A percentile compares a stretch with the other conserved stretches of the same genome.
Conservation (phyloP, 2,329 filamentous ascomycete species). For the Tolypocladium ovalisporum region DNA sequence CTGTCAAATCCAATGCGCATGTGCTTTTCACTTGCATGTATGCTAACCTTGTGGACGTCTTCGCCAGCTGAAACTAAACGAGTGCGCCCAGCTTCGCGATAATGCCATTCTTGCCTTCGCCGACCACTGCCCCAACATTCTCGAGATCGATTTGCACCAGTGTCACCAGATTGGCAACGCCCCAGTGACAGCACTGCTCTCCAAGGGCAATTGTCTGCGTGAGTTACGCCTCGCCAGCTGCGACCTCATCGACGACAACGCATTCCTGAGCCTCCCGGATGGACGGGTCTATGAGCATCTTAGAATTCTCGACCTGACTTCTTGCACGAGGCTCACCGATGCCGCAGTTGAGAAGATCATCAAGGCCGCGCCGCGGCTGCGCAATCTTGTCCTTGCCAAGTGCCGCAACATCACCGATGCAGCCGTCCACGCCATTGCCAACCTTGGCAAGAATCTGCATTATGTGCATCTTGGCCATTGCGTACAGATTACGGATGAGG, state of each 20-base stretch:
- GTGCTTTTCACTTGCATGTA: not conserved
- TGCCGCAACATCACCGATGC: conserved; percentile 86
- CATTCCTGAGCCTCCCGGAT: conserved; percentile 68
- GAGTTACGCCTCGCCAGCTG: conserved; percentile 84
- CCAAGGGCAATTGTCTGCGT: conserved; percentile 70
- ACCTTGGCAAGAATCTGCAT: conserved; percentile 88
- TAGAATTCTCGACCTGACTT: conserved; percentile 87
- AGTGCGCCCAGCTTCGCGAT: conserved; percentile 77
- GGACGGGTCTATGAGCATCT: conserved; percentile 71
- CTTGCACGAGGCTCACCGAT: conserved; percentile 75
- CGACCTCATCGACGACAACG: conserved; percentile 72
- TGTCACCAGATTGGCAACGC: conserved; percentile 72
- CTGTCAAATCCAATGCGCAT: not conserved
- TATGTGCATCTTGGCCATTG: conserved; percentile 96
- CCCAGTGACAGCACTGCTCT: conserved; percentile 71
- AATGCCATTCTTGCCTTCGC: conserved; percentile 77
- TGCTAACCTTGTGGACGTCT: not conserved
- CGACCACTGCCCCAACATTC: conserved; percentile 76
- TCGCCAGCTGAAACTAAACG: conserved; percentile 81
- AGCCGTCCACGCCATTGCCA: conserved; percentile 77
- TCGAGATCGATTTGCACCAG: conserved; percentile 91
- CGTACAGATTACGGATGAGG: conserved; percentile 77
- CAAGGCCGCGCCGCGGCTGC: conserved; percentile 70
- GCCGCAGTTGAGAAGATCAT: conserved; percentile 83
- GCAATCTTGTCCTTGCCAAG: conserved; percentile 90